These are phyloP conservation scores for Stephanocyclus meneghinianus DNA, from an alignment of 352 stramenopile genomes.

Conservation along the genomic window DNA sequence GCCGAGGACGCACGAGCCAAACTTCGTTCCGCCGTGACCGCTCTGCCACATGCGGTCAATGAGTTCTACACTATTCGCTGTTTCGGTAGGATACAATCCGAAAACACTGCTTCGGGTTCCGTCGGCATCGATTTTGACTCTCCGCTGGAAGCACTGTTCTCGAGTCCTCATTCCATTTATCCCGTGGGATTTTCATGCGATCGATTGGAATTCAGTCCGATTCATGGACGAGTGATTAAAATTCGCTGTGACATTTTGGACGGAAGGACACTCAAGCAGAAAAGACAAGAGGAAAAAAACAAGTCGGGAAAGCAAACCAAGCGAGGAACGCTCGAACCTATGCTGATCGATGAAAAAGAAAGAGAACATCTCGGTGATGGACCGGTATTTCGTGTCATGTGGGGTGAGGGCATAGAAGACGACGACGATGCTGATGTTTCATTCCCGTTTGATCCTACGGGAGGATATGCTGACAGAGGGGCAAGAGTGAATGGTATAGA, in stretches of 20 bases:
- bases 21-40: slow-evolving; percentile 54
- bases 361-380: slow-evolving; percentile 48
- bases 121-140: not conserved
- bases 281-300: not conserved
- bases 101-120: slow-evolving; percentile 8
- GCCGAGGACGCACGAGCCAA: slow-evolving; percentile 51
- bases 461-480: slow-evolving; percentile 40
- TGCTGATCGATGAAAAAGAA: slow-evolving; percentile 13
- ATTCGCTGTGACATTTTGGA: slow-evolving; percentile 82
- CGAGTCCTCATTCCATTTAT: slow-evolving; percentile 63
- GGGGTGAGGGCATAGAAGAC: slow-evolving; percentile 79
- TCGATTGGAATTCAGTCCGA: slow-evolving; percentile 77
- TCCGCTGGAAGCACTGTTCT: slow-evolving; percentile 55
- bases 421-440: slow-evolving; percentile 52
- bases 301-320: slow-evolving; percentile 20
- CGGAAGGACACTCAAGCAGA: slow-evolving; percentile 44
- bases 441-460: slow-evolving; percentile 72
- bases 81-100: slow-evolving; percentile 73
- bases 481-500: slow-evolving; percentile 27
- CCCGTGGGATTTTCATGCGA: slow-evolving; percentile 83
- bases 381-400: slow-evolving; percentile 82
- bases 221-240: slow-evolving; percentile 78
- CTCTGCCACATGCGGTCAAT: slow-evolving; percentile 55
- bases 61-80: slow-evolving; percentile 58
- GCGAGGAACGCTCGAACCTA: not conserved